phyloP scores from a whole-genome alignment of 2,329 filamentous ascomycete species.

The Bipolaris oryzae region DNA sequence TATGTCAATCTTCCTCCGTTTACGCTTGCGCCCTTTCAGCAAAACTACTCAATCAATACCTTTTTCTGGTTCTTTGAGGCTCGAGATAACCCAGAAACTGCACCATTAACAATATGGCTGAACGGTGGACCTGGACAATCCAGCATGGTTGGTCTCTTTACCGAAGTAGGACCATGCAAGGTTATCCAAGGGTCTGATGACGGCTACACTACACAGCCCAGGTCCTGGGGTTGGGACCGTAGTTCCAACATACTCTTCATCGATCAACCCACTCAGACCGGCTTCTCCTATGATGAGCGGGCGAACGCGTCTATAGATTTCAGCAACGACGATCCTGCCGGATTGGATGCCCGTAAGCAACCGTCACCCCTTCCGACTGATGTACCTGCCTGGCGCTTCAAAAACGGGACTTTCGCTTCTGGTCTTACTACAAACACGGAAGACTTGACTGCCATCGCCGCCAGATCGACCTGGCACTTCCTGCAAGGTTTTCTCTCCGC shows the following conservation, averaged over 20 bases:
- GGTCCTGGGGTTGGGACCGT: slow-evolving; percentile 70
- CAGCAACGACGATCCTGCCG: neutral
- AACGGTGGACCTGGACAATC: slow-evolving; percentile 71
- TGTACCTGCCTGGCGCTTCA: slow-evolving; percentile 49
- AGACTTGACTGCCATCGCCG: slow-evolving; percentile 63
- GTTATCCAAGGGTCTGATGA: slow-evolving; percentile 52
- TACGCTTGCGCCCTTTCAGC: slow-evolving; percentile 54
- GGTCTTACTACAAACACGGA: slow-evolving; percentile 57
- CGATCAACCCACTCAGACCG: slow-evolving; percentile 71
- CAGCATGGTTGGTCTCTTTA: slow-evolving; percentile 69
- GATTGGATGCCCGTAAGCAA: slow-evolving; percentile 10
- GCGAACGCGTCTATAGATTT: slow-evolving; percentile 56
- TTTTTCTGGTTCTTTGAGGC: slow-evolving; percentile 72
- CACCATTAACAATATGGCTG: slow-evolving; percentile 65
- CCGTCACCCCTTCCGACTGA: slow-evolving; percentile 40
- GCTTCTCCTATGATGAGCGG: slow-evolving; percentile 69
- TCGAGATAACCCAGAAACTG: slow-evolving; percentile 56
- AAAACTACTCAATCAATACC: slow-evolving; percentile 63
- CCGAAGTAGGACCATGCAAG: slow-evolving; percentile 60
- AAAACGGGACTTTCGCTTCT: slow-evolving; percentile 71
- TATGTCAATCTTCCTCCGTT: slow-evolving; percentile 68
- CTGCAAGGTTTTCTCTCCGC: slow-evolving; percentile 65
- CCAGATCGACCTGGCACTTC: slow-evolving; percentile 69
- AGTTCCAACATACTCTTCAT: slow-evolving; percentile 65
- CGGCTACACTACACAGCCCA: slow-evolving; percentile 60